Conservation (phyloP, 78 protist species). For the Speleostelium caveatum region DNA sequence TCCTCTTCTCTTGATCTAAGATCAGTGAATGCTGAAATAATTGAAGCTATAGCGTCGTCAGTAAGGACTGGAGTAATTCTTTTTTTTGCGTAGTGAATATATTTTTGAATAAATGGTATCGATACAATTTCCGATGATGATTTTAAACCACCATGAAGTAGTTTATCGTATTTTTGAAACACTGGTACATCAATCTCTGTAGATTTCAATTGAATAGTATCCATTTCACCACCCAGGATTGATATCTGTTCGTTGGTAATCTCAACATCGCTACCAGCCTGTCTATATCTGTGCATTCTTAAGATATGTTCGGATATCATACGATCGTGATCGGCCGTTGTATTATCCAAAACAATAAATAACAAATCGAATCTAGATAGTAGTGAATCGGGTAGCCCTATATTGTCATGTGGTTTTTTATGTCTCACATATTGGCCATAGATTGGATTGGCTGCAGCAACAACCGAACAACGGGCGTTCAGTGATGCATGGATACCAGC, state of each 20-base stretch:
- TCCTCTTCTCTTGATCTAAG: slow-evolving; percentile 54
- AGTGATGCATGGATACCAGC: slow-evolving; percentile 99
- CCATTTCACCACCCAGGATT: slow-evolving; percentile 62
- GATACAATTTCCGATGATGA: slow-evolving; percentile 45
- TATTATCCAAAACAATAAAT: slow-evolving; percentile 94
- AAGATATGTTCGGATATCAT: slow-evolving; percentile 92
- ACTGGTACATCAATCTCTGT: slow-evolving; percentile 56
- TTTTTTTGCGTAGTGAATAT: slow-evolving; percentile 80
- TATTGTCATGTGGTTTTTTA: slow-evolving; percentile 86
- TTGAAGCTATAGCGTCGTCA: slow-evolving; percentile 49
- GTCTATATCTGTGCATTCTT: slow-evolving; percentile 89
- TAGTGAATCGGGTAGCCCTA: slow-evolving; percentile 99
- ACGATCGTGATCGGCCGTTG: slow-evolving; percentile 82
- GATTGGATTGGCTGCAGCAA: slow-evolving; percentile 99
- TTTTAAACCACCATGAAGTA: slow-evolving; percentile 39
- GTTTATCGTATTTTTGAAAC: slow-evolving; percentile 55
- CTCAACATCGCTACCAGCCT: slow-evolving; percentile 7
- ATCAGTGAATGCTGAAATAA: slow-evolving; percentile 35
- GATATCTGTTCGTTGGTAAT: slow-evolving; percentile 45
- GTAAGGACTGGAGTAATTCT: slow-evolving; percentile 76
- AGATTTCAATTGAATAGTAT: neutral
- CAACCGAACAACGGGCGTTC: slow-evolving; percentile 98
- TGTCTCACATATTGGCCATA: slow-evolving; percentile 94
- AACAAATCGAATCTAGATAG: slow-evolving; percentile 99
- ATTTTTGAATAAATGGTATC: slow-evolving; percentile 84